Percentiles rank a stretch among this genome's conserved stretches.
Evolutionary conservation across 2,329 filamentous ascomycete species (phyloP).

Genomic region (Aschersonia sp.): DNA sequence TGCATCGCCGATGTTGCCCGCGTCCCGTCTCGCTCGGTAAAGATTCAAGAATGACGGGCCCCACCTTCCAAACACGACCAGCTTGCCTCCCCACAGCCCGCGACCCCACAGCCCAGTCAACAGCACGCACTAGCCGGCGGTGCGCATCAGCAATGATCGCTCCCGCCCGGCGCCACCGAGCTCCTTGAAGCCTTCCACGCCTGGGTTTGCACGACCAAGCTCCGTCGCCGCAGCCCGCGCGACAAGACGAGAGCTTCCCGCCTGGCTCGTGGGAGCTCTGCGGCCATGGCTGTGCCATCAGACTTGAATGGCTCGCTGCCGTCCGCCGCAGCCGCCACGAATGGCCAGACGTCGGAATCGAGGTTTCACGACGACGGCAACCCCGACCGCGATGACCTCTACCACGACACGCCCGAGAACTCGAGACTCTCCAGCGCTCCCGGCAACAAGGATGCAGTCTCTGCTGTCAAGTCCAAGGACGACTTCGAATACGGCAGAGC

Average conservation of each 20-base stretch:
- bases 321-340: conserved; percentile 11
- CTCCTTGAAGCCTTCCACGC: conserved; percentile 3
- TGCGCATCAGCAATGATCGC: background rate
- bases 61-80: no score
- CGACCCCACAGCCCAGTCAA: background rate
- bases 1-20: no score
- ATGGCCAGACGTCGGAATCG: conserved; percentile 15
- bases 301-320: conserved; percentile 17
- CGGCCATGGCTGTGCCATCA: conserved; percentile 18
- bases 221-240: conserved; percentile 10
- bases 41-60: no score
- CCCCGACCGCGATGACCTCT: conserved; percentile 13
- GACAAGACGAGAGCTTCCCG: conserved; percentile 7
- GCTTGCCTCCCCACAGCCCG: background rate
- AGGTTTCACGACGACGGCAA: conserved; percentile 15
- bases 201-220: conserved; percentile 7
- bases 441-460: conserved; percentile 22
- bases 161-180: background rate
- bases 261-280: conserved; percentile 9
- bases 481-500: conserved; percentile 20
- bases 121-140: background rate
- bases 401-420: conserved; percentile 14
- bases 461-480: conserved; percentile 12
- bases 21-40: no score
- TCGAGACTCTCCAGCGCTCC: conserved; percentile 31